phyloP scores from a whole-genome alignment of 2,329 filamentous ascomycete genomes.

The Alternaria gaisen region DNA sequence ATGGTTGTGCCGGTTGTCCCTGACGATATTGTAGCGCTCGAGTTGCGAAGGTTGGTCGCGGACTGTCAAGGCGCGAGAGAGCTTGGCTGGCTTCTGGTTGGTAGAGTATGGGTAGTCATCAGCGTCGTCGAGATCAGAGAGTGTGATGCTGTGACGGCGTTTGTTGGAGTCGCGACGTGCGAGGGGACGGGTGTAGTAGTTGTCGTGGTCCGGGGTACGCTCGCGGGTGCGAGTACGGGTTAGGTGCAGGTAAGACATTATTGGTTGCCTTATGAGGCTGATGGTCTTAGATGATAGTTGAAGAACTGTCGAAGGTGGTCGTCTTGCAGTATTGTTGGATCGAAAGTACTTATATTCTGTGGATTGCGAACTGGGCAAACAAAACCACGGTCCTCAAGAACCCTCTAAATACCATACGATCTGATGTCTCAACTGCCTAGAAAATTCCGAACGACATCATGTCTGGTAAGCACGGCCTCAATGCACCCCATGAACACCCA shows the following conservation, averaged over 20 bases:
- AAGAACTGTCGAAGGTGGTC: background rate
- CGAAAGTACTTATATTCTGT: constrained; percentile 16
- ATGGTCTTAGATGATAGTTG: background rate
- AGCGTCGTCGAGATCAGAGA: constrained; percentile 34
- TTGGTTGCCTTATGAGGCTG: constrained; percentile 13
- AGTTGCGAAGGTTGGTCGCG: constrained; percentile 38
- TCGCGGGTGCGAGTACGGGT: constrained; percentile 32
- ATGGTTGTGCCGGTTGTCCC: constrained; percentile 17
- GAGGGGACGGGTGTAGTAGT: constrained; percentile 28
- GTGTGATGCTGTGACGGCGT: constrained; percentile 31
- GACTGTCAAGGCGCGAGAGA: constrained; percentile 39
- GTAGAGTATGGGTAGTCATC: constrained; percentile 42
- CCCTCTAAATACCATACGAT: constrained; percentile 21
- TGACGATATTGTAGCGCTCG: constrained; percentile 48
- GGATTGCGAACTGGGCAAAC: background rate
- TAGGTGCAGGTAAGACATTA: constrained; percentile 40
- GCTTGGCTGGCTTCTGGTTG: constrained; percentile 20
- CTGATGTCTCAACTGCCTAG: constrained; percentile 27
- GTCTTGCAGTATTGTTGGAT: background rate
- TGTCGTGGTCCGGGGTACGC: constrained; percentile 27
- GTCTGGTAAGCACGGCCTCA: constrained; percentile 15
- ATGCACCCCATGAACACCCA: constrained; percentile 8
- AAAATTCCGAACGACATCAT: constrained; percentile 8
- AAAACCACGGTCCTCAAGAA: constrained; percentile 3
- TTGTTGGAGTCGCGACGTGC: constrained; percentile 37